phyloP scores from a whole-genome alignment of 176 grass and related monocot genomes.

The Bothriochloa decipiens region DNA sequence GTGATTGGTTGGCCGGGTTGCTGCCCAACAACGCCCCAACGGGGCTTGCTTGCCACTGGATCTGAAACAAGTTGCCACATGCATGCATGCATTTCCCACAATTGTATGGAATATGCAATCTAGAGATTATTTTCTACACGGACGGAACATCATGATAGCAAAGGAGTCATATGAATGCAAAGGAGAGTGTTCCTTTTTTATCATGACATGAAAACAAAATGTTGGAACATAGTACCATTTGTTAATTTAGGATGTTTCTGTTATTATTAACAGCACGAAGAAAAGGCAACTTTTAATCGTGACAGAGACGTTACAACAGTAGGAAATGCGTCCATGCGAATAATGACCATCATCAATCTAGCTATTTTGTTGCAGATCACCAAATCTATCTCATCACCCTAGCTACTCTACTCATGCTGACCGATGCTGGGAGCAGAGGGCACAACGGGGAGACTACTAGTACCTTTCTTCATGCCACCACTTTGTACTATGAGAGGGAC shows the following conservation, averaged over 20 bases:
- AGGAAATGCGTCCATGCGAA: background rate
- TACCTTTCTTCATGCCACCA: conserved; percentile 25
- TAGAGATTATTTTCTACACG: background rate
- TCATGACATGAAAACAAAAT: background rate
- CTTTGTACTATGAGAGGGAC: conserved; percentile 43
- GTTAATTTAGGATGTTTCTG: background rate
- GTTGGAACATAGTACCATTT: too few species aligned
- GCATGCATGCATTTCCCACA: background rate
- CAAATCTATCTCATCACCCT: conserved; percentile 38
- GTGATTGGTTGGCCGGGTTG: too few species aligned
- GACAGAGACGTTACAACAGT: conserved; percentile 27
- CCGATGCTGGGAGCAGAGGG: conserved; percentile 31
- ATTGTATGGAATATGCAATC: background rate
- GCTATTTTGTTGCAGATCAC: background rate
- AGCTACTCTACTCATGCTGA: conserved; percentile 28
- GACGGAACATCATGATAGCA: background rate
- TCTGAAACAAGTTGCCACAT: too few species aligned
- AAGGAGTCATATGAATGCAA: too few species aligned
- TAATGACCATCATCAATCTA: too few species aligned
- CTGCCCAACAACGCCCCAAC: too few species aligned
- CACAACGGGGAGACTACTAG: background rate
- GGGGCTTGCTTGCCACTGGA: too few species aligned
- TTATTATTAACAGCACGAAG: background rate
- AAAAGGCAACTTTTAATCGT: conserved; percentile 1
- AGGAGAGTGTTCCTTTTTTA: background rate